phyloP scores from a whole-genome alignment of 1,139 yeast species.

The Debaryomyces psychrophilus region DNA sequence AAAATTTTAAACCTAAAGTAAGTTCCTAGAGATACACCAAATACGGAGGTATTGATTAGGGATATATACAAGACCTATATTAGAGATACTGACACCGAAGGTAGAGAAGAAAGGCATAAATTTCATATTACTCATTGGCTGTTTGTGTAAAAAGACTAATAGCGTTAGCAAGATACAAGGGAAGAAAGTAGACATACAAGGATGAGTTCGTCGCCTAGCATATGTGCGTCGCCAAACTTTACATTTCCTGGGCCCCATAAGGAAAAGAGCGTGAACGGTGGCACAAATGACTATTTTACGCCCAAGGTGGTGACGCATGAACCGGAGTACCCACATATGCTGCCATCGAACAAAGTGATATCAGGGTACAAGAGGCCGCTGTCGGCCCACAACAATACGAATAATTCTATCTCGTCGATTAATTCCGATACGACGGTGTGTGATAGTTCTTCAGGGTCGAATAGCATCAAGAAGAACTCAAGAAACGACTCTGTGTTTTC shows the following conservation, averaged over 20 bases:
- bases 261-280: slow-evolving; percentile 1
- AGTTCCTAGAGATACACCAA: background rate
- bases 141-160: background rate
- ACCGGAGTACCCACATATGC: background rate
- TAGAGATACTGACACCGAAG: background rate
- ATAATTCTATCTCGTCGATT: slow-evolving; percentile 24
- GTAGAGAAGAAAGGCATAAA: background rate
- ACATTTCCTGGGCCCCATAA: slow-evolving; percentile 15
- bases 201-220: slow-evolving; percentile 21
- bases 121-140: background rate
- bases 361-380: background rate
- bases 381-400: slow-evolving; percentile 16
- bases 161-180: slow-evolving; percentile 7
- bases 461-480: slow-evolving; percentile 1
- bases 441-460: slow-evolving; percentile 15
- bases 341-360: background rate
- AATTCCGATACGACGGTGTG: slow-evolving; percentile 25
- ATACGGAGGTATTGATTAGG: background rate
- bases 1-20: background rate
- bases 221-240: slow-evolving; percentile 22
- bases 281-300: slow-evolving; percentile 12
- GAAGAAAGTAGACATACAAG: slow-evolving; percentile 3
- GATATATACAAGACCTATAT: background rate
- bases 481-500: slow-evolving; percentile 22
- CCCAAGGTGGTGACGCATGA: background rate